Evolutionary conservation across 2,329 filamentous ascomycete species (phyloP), one percentile per base, ranked within the genome.

Genomic region (Coniochaeta prunicola): DNA sequence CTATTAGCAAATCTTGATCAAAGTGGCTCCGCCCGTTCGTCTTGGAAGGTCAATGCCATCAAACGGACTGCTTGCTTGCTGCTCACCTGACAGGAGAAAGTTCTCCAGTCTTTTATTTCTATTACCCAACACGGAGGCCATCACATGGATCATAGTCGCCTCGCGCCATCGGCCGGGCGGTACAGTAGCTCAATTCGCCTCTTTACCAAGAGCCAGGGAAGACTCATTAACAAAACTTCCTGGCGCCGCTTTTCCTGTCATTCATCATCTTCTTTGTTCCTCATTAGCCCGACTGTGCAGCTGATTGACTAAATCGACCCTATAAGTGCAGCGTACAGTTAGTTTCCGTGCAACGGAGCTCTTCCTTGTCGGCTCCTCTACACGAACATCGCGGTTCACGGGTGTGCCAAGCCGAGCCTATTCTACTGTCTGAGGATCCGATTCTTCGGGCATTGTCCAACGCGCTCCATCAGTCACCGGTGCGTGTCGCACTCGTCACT

Each of bases 41-140:
- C 45, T 48, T 50, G 45, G 45, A 30, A 30, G 12, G 5, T 28
- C 45, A 5, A 8, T 50, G 45, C 45, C 7, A 30, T 10, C 42
- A 6, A 28, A 5, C 21, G 8, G 42, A 28, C 42, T 28, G 7
- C 21, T 28, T 48, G 30, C 45, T 28, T 50, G 24, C n/a, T 62
- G 68, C 66, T 72, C 71, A 74, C 68, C 70, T 67, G 71, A 74
- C 69, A 67, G 65, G 67, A 65, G 69, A 64, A 69, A 67, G 65
- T 69, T 55, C 53, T 36, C 71, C 74, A 75, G 70, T 71, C 68
- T 69, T 70, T 68, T 68, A 72, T 79, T 79, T 79, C 66, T 66
- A 79, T 79, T 79, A 79, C 77, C 68, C 74, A 79, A 79, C 78
- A 64, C 60, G 65, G 30, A 58, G 31, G n/a, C 53, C 53, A 62